phyloP scores from a whole-genome alignment of 2,329 filamentous ascomycete species.

The Cladophialophora exuberans region DNA sequence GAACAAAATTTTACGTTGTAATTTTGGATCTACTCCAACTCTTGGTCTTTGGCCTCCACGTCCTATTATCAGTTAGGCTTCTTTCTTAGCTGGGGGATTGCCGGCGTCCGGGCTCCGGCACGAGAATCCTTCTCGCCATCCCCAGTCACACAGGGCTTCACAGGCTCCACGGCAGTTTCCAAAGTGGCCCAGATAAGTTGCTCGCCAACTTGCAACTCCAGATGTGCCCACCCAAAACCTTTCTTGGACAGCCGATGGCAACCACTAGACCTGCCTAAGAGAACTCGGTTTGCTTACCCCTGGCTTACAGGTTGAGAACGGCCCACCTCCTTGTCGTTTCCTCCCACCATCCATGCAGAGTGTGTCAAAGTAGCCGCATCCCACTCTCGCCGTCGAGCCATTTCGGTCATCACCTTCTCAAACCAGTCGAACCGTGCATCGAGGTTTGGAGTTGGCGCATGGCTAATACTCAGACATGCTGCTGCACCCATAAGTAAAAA shows the following conservation, averaged over 20 bases:
- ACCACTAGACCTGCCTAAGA: not conserved
- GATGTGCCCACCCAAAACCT: not conserved
- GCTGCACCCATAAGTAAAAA: not conserved
- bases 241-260: too few relatives aligned
- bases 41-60: too few relatives aligned
- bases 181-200: too few relatives aligned
- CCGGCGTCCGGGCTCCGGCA: not conserved
- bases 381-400: not conserved
- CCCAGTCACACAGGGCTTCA: not conserved
- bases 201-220: constrained; percentile 1
- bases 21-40: too few relatives aligned
- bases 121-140: not conserved
- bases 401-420: constrained; percentile 1
- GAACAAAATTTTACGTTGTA: too few relatives aligned
- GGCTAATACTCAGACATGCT: not conserved
- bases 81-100: not conserved
- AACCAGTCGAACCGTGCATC: constrained; percentile 1
- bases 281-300: not conserved
- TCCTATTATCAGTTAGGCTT: too few relatives aligned
- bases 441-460: not conserved
- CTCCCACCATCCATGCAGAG: not conserved
- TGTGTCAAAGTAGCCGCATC: constrained; percentile 3
- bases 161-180: too few relatives aligned
- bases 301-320: not conserved
- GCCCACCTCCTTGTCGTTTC: constrained; percentile 1